These are phyloP conservation scores for Sporothrix inflata DNA, from an alignment of 2,329 filamentous ascomycete genomes.

Conservation along the genomic window DNA sequence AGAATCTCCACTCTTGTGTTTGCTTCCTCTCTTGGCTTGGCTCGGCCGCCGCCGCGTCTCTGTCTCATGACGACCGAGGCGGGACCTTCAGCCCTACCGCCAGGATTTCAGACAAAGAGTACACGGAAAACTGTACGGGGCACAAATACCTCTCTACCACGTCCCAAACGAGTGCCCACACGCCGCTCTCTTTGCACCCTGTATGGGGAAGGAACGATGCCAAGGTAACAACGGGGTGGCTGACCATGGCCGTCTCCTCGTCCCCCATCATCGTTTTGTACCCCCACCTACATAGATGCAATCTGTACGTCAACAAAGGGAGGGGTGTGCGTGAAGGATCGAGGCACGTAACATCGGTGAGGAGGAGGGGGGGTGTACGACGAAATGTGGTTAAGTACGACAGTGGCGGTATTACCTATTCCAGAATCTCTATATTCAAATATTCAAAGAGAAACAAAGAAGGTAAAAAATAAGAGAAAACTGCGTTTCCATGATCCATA, in stretches of 20 bases:
- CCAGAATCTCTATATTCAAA: background rate
- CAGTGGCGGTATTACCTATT: background rate
- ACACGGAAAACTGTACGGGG: background rate
- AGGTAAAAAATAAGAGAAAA: background rate
- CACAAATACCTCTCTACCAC: background rate
- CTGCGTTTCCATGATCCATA: no score
- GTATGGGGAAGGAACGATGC: background rate
- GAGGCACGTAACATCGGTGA: background rate
- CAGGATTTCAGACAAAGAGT: no score
- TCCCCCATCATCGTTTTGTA: background rate
- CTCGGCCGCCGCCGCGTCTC: background rate
- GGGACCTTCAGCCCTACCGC: conserved; percentile 7
- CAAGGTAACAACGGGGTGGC: background rate
- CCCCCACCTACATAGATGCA: background rate
- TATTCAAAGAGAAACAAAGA: no score
- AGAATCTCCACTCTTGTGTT: background rate
- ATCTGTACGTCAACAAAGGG: background rate
- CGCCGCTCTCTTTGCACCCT: conserved; percentile 2
- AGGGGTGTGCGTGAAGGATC: conserved; percentile 9
- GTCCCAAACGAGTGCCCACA: background rate
- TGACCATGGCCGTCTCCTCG: background rate
- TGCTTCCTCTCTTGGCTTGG: background rate
- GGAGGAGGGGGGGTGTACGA: background rate
- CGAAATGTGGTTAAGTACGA: background rate
- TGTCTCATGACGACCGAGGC: background rate